Conservation (phyloP, 75 land plant genomes). For the Cunninghamia lanceolata region DNA sequence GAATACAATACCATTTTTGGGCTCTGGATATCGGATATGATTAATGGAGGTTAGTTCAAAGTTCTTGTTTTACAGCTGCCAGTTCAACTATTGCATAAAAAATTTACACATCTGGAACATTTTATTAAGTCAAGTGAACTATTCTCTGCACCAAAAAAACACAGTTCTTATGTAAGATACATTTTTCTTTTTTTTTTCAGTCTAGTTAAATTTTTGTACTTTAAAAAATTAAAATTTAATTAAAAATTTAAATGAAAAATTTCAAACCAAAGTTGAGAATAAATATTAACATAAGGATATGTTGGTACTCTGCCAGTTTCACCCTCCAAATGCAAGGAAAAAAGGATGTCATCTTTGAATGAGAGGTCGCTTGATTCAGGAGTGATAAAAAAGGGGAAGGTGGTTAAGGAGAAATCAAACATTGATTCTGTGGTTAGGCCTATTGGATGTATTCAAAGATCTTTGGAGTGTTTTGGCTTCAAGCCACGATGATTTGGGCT, state of each 20-base stretch:
- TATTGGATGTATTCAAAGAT: too few relatives aligned
- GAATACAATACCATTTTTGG: not conserved
- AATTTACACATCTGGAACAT: not conserved
- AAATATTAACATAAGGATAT: not conserved
- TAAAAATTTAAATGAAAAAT: not conserved
- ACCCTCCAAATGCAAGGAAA: too few relatives aligned
- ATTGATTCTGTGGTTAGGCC: too few relatives aligned
- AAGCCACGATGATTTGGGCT: too few relatives aligned
- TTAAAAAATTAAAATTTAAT: not conserved
- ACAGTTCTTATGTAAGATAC: not conserved
- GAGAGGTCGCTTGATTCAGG: too few relatives aligned
- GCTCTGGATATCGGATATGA: not conserved
- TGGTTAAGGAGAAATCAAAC: too few relatives aligned
- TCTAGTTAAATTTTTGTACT: not conserved
- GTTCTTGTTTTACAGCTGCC: not conserved
- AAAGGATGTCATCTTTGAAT: too few relatives aligned
- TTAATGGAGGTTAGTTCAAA: not conserved
- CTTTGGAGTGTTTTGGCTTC: too few relatives aligned
- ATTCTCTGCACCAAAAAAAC: not conserved
- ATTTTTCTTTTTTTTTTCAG: not conserved
- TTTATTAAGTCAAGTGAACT: not conserved
- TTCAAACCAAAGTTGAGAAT: not conserved
- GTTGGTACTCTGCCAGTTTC: not conserved
- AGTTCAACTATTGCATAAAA: not conserved
- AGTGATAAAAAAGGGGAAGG: too few relatives aligned